These are phyloP conservation scores for Uromyces viciae-fabae DNA, from an alignment of 1,284 basidiomycete genomes.

Conservation along the genomic window DNA sequence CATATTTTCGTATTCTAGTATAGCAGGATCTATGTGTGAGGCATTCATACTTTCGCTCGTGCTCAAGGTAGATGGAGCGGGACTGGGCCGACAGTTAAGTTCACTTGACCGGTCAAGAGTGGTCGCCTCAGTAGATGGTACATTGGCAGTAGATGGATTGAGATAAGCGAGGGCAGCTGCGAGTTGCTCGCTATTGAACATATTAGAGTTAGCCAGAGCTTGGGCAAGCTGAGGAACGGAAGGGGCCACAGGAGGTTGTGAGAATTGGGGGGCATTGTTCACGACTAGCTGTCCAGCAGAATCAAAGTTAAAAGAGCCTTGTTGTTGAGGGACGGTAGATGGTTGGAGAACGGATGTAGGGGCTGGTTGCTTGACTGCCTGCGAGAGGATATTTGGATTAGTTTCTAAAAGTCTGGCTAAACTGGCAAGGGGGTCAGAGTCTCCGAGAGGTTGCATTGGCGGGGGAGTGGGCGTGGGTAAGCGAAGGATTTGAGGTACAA, in stretches of 20 bases:
- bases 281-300: background rate
- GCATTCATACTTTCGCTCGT: conserved; percentile 1
- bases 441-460: conserved; percentile 8
- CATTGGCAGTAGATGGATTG: conserved; percentile 8
- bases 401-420: conserved; percentile 28
- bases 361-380: conserved; percentile 18
- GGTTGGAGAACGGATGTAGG: background rate
- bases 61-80: conserved; percentile 31
- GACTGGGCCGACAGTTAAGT: conserved; percentile 17
- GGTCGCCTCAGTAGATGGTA: background rate
- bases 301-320: conserved; percentile 9
- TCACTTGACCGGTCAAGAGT: background rate
- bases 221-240: background rate
- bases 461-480: conserved; percentile 3
- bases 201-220: background rate
- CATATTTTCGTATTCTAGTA: conserved; percentile 40
- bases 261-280: background rate
- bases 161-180: conserved; percentile 40
- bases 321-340: conserved; percentile 1
- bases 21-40: conserved; percentile 11
- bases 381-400: conserved; percentile 31
- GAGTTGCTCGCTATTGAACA: conserved; percentile 33
- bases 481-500: background rate
- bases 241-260: background rate
- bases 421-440: conserved; percentile 36